A percentile compares a stretch with the other conserved stretches of the same genome.
Conservation (phyloP, 257 asterid species). For the Orobanche coerulescens region DNA sequence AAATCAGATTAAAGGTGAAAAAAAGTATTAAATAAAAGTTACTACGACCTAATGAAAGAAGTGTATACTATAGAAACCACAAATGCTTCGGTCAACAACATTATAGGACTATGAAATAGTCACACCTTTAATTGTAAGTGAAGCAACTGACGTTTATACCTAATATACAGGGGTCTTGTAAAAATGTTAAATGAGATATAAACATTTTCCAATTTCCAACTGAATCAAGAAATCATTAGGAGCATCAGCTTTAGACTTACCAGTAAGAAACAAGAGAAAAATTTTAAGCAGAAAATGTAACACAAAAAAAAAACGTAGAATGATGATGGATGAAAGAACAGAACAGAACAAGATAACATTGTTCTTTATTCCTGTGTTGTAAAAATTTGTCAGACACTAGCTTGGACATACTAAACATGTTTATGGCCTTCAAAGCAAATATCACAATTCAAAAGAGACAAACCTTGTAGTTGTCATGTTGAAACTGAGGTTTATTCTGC, state of each 20-base stretch:
- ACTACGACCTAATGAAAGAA: not conserved
- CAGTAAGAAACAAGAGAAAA: not conserved
- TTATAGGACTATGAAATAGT: not conserved
- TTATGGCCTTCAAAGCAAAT: slow-evolving; percentile 7
- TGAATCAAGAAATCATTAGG: not conserved
- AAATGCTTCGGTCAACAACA: not conserved
- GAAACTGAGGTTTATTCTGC: slow-evolving; percentile 76
- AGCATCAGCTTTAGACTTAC: not conserved
- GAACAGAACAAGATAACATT: not conserved
- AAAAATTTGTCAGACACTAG: not conserved
- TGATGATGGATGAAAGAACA: not conserved
- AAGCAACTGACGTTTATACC: not conserved
- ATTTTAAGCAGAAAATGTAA: not conserved
- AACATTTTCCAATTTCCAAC: not conserved
- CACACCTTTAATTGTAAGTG: not conserved
- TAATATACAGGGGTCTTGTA: not conserved
- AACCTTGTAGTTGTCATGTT: slow-evolving; percentile 65
- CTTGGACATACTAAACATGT: not conserved
- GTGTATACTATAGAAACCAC: not conserved
- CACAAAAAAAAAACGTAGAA: not conserved
- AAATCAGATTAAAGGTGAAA: not conserved
- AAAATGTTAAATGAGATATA: not conserved
- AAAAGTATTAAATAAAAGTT: not conserved
- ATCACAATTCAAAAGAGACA: slow-evolving; percentile 20
- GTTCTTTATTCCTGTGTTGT: not conserved